phyloP scores from a whole-genome alignment of 116 monocot genomes.

The Zostera marina region DNA sequence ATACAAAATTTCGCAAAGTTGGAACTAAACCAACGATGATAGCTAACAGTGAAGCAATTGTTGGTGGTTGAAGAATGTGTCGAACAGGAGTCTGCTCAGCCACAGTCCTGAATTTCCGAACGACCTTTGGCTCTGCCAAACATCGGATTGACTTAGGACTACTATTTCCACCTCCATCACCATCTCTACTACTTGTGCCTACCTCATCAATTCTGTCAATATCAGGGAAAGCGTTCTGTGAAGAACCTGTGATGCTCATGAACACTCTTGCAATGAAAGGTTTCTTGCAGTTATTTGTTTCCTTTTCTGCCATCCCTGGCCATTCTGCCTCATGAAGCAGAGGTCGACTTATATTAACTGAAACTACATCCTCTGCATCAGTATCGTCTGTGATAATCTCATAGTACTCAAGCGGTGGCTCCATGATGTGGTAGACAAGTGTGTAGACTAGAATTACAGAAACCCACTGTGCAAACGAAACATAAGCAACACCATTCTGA shows the following conservation, averaged over 20 bases:
- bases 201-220: slow-evolving; percentile 45
- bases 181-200: slow-evolving; percentile 3
- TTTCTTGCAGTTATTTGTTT: slow-evolving; percentile 62
- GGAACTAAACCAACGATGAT: slow-evolving; percentile 74
- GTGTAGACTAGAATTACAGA: slow-evolving; percentile 91
- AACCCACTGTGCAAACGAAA: slow-evolving; percentile 93
- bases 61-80: slow-evolving; percentile 90
- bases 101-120: slow-evolving; percentile 66
- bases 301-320: slow-evolving; percentile 83
- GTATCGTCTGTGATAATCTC: slow-evolving; percentile 46
- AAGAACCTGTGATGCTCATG: slow-evolving; percentile 56
- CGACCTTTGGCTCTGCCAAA: slow-evolving; percentile 75
- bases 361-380: slow-evolving; percentile 24
- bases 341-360: slow-evolving; percentile 41
- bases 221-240: slow-evolving; percentile 46
- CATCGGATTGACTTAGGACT: slow-evolving; percentile 82
- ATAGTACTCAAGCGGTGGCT: slow-evolving; percentile 70
- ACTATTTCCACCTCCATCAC: slow-evolving; percentile 10
- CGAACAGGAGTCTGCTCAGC: slow-evolving; percentile 80
- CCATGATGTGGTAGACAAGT: slow-evolving; percentile 98
- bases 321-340: slow-evolving; percentile 89
- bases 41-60: slow-evolving; percentile 79
- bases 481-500: slow-evolving; percentile 55
- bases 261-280: slow-evolving; percentile 92
- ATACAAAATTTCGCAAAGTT: slow-evolving; percentile 41